Base-by-base conservation (phyloP, 306 rosid genomes). In the Inga oerstediana region DNA sequence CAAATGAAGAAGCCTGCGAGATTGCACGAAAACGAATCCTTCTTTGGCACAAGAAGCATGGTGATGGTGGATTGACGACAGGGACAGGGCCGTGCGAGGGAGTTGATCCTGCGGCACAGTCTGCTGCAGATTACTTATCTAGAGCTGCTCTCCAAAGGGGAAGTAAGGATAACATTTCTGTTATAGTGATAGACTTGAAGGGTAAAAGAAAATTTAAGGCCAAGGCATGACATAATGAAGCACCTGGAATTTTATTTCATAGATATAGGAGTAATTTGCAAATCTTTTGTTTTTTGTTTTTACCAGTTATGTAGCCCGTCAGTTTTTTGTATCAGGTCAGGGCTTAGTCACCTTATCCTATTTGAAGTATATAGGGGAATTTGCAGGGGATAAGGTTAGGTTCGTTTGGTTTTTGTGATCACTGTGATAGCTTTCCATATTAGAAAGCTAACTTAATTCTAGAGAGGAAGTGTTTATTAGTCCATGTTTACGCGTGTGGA, bases 121-220 rank as follows among this genome's bases (percentile, higher is more conserved):
- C 84, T 80, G 97, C 98, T 54, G 94, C 97, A 56, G 98, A 90
- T 15, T 92, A 84, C 86, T 91, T 94, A 77, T 87, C 92, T n/a
- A 91, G 52, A 90, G 89, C 91, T 80, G 97, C 97, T 14, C 80
- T 87, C 81, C 93, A 92, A 41, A 91, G 91, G 84, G 98, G 92
- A 76, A 94, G 89, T 92, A 91, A 90, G 76, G 98, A 94, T 83
- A 94, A 94, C 85, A 88, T 92, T 82, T 91, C 93, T 62, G 89
- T 92, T 30, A 84, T 94, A 68, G 98, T 92, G 73, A 81, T 92
- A 78, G 97, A 94, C 88, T 87, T 94, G 86, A 94, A 91, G 89
- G 85, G 89, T 62, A 86, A 86, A 56, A 94, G 97, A 87, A 90
- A 91, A 76, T 65, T 92, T 49, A 94, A 87, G 90, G 87, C 27